Base-by-base conservation (phyloP, 331 rosid genomes). In the Rhamnella rubrinervis region DNA sequence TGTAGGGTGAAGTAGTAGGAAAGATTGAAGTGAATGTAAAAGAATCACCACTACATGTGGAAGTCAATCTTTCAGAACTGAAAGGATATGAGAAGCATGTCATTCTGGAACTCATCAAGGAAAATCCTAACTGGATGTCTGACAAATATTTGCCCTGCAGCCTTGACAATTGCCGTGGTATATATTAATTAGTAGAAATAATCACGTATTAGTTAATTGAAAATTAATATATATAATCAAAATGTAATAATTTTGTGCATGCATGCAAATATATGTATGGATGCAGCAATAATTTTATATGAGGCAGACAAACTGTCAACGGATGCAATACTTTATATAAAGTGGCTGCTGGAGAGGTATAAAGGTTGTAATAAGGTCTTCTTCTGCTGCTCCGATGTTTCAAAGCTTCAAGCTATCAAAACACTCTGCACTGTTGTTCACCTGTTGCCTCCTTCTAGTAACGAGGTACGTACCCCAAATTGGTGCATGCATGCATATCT, bases 351-450 rank as follows among this genome's bases (percentile, higher is more conserved):
- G n/a, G 98, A 90, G 63, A 85, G 79, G 73, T 77, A 88, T 55
- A 84, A 81, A 39, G 98, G 87, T 5, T 75, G 89, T 59, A 86
- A 71, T 47, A 93, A 86, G 80, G 74, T 93, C 21, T 88, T 90
- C 87, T 93, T 90, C 75, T 90, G 98, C 75, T 93, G 97, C 78
- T 75, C 90, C 68, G 97, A 93, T 74, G 75, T 65, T 66, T 82
- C 97, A 9, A 90, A 84, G 73, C 93, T 93, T 71, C 87, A 85
- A 61, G 87, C 79, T 59, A 74, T 93, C 52, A 82, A 71, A 68
- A 50, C 85, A 55, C 71, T 86, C 55, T 93, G 97, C 84, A 80
- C 88, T 61, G 69, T 83, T 17, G 25, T 88, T 28, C 83, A 75
- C 1, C 93, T 93, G 65, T 72, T 77, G 11, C 83, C 93, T 10